phyloP scores from a whole-genome alignment of 2,329 filamentous ascomycete genomes.

The Amauroascus verrucosus region DNA sequence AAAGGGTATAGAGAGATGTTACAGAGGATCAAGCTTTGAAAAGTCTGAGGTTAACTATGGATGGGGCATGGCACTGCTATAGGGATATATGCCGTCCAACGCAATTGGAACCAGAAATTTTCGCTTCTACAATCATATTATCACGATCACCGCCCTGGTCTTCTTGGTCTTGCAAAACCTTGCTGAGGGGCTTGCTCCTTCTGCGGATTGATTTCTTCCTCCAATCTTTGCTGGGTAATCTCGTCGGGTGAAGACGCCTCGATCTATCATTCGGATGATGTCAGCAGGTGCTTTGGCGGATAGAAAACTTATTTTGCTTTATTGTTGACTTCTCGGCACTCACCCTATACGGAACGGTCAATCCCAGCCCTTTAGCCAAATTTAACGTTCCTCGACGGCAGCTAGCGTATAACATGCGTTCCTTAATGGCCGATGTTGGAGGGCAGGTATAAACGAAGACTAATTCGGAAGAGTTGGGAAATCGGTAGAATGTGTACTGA shows the following conservation, averaged over 20 bases:
- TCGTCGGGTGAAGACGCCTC: constrained; percentile 52
- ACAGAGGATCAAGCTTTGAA: background rate
- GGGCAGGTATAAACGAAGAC: constrained; percentile 58
- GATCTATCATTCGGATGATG: constrained; percentile 30
- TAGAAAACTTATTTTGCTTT: background rate
- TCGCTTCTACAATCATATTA: background rate
- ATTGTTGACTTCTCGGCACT: constrained; percentile 8
- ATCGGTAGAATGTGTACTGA: constrained; percentile 52
- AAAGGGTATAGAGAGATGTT: background rate
- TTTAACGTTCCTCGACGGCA: constrained; percentile 45
- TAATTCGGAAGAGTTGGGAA: constrained; percentile 39
- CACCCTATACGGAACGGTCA: constrained; percentile 49
- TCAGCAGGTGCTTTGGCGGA: background rate
- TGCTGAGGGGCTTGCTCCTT: constrained; percentile 40
- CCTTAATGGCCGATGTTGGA: constrained; percentile 50
- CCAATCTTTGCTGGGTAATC: constrained; percentile 43
- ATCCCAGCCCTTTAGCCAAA: constrained; percentile 45
- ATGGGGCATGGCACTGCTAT: background rate
- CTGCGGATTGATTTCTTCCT: constrained; percentile 44
- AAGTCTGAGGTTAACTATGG: background rate
- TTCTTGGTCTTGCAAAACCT: constrained; percentile 54
- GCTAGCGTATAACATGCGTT: constrained; percentile 56
- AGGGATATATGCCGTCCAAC: background rate
- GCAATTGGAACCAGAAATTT: background rate
- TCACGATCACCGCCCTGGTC: constrained; percentile 43